A percentile compares a stretch with the other conserved stretches of the same genome.
Evolutionary conservation across 257 asterid species (phyloP).

Genomic region (Solanum pinnatisectum): DNA sequence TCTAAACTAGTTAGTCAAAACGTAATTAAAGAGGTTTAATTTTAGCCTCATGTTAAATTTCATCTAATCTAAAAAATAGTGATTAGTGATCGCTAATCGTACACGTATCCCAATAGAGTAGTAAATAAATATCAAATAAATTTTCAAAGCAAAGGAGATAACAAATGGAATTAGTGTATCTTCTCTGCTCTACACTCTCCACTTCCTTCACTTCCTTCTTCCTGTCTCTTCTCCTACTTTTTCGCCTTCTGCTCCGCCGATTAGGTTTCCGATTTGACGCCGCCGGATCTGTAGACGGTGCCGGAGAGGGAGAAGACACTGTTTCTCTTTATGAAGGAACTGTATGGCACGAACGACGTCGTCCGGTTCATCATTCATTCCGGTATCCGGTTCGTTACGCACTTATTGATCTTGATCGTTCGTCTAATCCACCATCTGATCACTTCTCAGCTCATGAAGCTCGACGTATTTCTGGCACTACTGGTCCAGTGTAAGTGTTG

Average conservation of each 20-base stretch:
- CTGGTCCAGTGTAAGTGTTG: conserved; percentile 62
- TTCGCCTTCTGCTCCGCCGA: conserved; percentile 40
- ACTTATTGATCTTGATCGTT: conserved; percentile 59
- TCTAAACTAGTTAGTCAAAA: no score
- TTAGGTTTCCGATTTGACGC: conserved; percentile 3
- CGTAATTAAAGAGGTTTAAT: no score
- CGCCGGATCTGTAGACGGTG: background rate
- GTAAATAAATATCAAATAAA: no score
- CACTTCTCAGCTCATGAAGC: conserved; percentile 62
- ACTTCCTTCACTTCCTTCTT: conserved; percentile 34
- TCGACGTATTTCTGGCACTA: conserved; percentile 50
- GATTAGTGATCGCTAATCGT: background rate
- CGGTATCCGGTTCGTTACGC: conserved; percentile 79
- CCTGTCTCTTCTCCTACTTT: conserved; percentile 49
- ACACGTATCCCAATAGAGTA: background rate
- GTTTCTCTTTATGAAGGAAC: conserved; percentile 60
- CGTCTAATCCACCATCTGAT: conserved; percentile 32
- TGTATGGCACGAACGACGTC: conserved; percentile 94
- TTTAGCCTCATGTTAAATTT: no score
- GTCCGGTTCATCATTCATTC: conserved; percentile 84
- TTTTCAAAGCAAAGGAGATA: background rate
- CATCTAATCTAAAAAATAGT: background rate
- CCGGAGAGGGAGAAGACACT: background rate
- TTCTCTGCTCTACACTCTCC: conserved; percentile 49
- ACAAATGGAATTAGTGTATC: conserved; percentile 63